Conservation (phyloP, 257 asterid genomes). For the Cruciata laevipes region DNA sequence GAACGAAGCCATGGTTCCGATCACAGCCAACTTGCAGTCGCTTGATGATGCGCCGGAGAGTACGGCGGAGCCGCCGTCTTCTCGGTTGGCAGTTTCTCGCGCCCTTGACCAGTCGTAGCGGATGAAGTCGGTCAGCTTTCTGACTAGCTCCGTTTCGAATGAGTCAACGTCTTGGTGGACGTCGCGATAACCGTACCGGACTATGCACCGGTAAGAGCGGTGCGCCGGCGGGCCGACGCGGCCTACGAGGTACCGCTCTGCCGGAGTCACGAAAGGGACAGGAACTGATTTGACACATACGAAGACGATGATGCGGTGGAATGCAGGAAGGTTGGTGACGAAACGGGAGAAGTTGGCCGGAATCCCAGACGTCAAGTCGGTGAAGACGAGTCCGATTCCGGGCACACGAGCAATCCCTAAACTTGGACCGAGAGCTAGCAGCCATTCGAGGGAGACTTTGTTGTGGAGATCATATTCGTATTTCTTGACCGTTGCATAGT, state of each 20-base stretch:
- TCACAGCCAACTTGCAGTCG: constrained; percentile 63
- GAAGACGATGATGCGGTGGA: constrained; percentile 78
- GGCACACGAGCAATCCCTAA: constrained; percentile 92
- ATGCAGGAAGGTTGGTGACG: constrained; percentile 93
- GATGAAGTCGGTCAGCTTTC: constrained; percentile 60
- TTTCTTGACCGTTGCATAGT: constrained; percentile 73
- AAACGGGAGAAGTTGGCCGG: constrained; percentile 95
- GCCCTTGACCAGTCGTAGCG: constrained; percentile 60
- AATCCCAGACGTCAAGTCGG: constrained; percentile 87
- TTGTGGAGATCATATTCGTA: constrained; percentile 91
- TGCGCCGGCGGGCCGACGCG: constrained; percentile 90
- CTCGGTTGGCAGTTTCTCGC: constrained; percentile 28
- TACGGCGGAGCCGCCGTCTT: constrained; percentile 38
- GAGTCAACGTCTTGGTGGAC: constrained; percentile 93
- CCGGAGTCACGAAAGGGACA: constrained; percentile 76
- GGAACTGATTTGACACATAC: constrained; percentile 87
- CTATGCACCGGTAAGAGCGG: constrained; percentile 87
- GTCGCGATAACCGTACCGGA: constrained; percentile 85
- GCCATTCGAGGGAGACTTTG: constrained; percentile 89
- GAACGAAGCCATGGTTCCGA: constrained; percentile 54
- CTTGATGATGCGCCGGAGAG: constrained; percentile 40
- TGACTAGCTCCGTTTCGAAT: constrained; percentile 63
- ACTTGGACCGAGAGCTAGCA: constrained; percentile 92
- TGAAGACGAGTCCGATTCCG: constrained; percentile 83
- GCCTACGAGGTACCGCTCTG: constrained; percentile 80